Evolutionary conservation across 2,329 filamentous ascomycete species (phyloP).

Genomic region (Lasiodiplodia theobromae): DNA sequence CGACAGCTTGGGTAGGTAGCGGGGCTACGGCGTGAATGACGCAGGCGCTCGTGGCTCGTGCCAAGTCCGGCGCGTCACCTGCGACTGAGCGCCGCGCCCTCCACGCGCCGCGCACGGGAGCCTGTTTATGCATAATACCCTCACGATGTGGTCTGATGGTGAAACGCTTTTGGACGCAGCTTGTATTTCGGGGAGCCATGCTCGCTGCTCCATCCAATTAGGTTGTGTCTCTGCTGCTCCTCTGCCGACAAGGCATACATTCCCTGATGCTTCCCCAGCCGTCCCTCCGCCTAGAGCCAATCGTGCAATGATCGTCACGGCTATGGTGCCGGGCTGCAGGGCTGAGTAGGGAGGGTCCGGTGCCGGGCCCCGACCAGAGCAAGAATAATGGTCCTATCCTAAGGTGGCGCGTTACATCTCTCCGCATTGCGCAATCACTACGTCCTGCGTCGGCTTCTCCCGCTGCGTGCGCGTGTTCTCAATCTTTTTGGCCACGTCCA

Average conservation of each 20-base stretch:
- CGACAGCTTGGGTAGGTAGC: slow-evolving; percentile 10
- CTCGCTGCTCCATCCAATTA: not conserved
- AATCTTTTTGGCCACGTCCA: slow-evolving; percentile 91
- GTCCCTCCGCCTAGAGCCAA: slow-evolving; percentile 1
- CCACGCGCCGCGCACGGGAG: slow-evolving; percentile 2
- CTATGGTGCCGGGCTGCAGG: slow-evolving; percentile 19
- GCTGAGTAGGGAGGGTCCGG: slow-evolving; percentile 6
- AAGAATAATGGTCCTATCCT: not conserved
- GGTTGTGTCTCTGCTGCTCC: not conserved
- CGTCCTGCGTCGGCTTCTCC: slow-evolving; percentile 85
- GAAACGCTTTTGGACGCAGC: not conserved
- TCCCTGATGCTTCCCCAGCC: slow-evolving; percentile 6
- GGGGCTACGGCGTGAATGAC: slow-evolving; percentile 9
- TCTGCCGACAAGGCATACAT: slow-evolving; percentile 1
- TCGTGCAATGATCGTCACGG: slow-evolving; percentile 12
- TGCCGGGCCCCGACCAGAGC: slow-evolving; percentile 20
- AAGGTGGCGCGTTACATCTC: slow-evolving; percentile 72
- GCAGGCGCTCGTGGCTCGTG: slow-evolving; percentile 24
- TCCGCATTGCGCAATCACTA: slow-evolving; percentile 85
- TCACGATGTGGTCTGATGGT: slow-evolving; percentile 1
- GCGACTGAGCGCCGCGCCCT: not conserved
- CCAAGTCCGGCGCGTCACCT: slow-evolving; percentile 7
- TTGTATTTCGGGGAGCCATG: not conserved
- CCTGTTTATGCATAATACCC: slow-evolving; percentile 13
- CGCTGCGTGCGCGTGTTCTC: slow-evolving; percentile 83